Percentiles rank a stretch among this genome's conserved stretches.
Evolutionary conservation across 78 protist species (phyloP).

Genomic region (Dictyostelium firmibasis): DNA sequence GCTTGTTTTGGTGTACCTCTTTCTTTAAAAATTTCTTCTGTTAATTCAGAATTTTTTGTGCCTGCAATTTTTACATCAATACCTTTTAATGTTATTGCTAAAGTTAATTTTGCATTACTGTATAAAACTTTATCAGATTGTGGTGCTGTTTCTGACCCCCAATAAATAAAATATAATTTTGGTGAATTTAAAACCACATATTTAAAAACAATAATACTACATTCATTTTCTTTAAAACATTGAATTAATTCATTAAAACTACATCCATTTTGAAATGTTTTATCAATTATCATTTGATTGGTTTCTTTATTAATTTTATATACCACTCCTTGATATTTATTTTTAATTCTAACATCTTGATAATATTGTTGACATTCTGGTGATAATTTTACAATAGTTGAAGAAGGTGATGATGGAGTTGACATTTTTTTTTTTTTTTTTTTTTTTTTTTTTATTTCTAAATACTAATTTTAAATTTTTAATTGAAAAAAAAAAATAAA

Average conservation of each 20-base stretch:
- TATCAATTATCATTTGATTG: neutral
- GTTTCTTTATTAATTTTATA: neutral
- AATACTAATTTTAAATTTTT: neutral
- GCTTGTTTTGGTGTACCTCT: neutral
- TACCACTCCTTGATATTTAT: neutral
- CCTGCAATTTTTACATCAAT: neutral
- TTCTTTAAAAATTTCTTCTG: neutral
- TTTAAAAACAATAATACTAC: neutral
- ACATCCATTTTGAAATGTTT: neutral
- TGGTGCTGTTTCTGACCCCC: neutral
- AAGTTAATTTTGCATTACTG: neutral
- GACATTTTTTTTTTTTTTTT: neutral
- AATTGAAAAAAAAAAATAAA: neutral
- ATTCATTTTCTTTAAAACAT: neutral
- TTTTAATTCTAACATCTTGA: neutral
- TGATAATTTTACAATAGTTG: neutral
- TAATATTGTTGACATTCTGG: neutral
- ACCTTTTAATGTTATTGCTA: neutral
- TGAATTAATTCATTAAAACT: neutral
- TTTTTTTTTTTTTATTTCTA: neutral
- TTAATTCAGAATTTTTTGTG: neutral
- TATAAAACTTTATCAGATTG: neutral
- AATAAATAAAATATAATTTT: neutral
- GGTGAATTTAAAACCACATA: neutral
- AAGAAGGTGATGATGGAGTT: neutral